Evolutionary conservation across 2,329 filamentous ascomycete species (phyloP), one percentile per base, ranked within the genome.

Genomic region (Penicillium sclerotiorum): DNA sequence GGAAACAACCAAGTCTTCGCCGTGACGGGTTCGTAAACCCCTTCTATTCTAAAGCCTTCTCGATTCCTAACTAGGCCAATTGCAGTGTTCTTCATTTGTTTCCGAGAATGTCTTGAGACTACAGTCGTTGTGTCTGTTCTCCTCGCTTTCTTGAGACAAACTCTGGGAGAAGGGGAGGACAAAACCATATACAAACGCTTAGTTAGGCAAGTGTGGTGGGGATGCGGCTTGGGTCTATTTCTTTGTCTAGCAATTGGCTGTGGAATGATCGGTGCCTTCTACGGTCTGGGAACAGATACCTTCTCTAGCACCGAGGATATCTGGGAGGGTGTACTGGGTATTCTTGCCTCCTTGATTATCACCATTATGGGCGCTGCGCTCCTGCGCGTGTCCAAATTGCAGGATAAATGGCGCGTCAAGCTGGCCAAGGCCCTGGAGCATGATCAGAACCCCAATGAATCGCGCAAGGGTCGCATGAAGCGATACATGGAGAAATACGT

Each of bases 81-180:
- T n/a, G n/a, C n/a, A 62, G 62, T 64, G 20, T 64, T 64, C 39
- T 64, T 63, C 32, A 59, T 64, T 40, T 47, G 45, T 11, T 95
- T 95, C 68, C 85, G 90, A 68, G 91, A 95, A 75, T 84, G 85
- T 35, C 77, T 95, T 35, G 91, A 95, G 76, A 89, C 88, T 0
- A 87, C 82, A 61, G 90, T 95, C 63, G 88, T 95, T 61, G 85
- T 95, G 54, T 93, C 90, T 0, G 87, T 95, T n/a, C 77, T 95
- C 20, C 80, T 95, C 41, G 85, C 90, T 12, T 95, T 94, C 68
- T 75, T 95, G 53, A 94, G 93, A 71, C 88, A 94, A 69, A 88
- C 87, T 2, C 80, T 95, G 21, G 84, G 83, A 1, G 83, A 85
- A 5, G 77, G 84, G 44, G 74, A 79, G 53, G 85, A 91, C 73